Evolutionary conservation across 1,284 basidiomycete species (phyloP).

Genomic region (Trichosporon ovoides): DNA sequence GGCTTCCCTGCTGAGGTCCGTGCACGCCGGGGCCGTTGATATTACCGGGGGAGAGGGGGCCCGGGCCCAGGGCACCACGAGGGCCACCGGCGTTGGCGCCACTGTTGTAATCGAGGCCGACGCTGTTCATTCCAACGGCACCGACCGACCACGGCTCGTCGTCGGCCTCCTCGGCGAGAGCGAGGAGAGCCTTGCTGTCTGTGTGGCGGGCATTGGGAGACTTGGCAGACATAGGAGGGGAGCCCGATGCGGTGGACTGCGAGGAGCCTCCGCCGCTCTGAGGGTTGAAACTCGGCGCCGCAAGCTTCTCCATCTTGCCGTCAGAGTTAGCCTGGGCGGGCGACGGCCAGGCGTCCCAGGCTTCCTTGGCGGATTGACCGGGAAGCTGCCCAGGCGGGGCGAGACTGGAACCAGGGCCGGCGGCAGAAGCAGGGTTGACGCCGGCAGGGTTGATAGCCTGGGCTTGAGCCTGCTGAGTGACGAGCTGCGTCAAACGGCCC

Average conservation of each 20-base stretch:
- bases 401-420: not conserved
- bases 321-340: constrained; percentile 15
- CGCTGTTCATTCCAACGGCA: constrained; percentile 28
- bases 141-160: constrained; percentile 46
- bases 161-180: constrained; percentile 47
- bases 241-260: constrained; percentile 30
- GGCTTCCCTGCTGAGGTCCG: constrained; percentile 9
- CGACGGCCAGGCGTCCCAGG: constrained; percentile 32
- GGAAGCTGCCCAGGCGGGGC: constrained; percentile 14
- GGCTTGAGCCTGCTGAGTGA: constrained; percentile 16
- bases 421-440: not conserved
- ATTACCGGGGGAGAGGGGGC: constrained; percentile 1
- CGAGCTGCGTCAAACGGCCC: constrained; percentile 32
- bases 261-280: constrained; percentile 9
- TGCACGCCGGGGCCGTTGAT: not conserved
- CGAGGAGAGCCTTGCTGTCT: constrained; percentile 47
- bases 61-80: constrained; percentile 9
- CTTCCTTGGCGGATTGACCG: constrained; percentile 30
- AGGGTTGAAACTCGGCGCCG: not conserved
- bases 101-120: constrained; percentile 18
- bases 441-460: constrained; percentile 11
- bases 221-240: constrained; percentile 32
- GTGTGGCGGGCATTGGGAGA: constrained; percentile 34
- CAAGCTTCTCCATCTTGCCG: constrained; percentile 15
- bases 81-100: constrained; percentile 5